phyloP scores from a whole-genome alignment of 2,329 filamentous ascomycete genomes.

The Aschersonia sp. region DNA sequence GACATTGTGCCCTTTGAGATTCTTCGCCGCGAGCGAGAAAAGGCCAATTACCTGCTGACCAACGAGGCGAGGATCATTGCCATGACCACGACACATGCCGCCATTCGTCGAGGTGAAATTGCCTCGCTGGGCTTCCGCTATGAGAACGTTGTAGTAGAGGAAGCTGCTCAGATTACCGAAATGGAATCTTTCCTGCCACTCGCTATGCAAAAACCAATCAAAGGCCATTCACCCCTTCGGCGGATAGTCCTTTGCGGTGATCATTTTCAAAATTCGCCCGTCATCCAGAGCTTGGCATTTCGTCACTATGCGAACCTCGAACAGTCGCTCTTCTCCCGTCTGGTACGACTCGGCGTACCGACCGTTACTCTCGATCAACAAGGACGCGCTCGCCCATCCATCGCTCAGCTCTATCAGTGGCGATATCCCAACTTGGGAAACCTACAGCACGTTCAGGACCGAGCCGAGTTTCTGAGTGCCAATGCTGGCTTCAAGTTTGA shows the following conservation, averaged over 20 bases:
- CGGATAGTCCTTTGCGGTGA: slow-evolving; percentile 88
- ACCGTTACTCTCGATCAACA: slow-evolving; percentile 84
- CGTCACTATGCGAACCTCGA: slow-evolving; percentile 91
- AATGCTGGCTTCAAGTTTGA: slow-evolving; percentile 91
- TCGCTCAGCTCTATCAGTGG: slow-evolving; percentile 88
- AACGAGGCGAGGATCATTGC: slow-evolving; percentile 96
- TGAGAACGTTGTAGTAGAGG: slow-evolving; percentile 96
- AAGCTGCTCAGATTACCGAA: slow-evolving; percentile 95
- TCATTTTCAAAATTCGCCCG: slow-evolving; percentile 90
- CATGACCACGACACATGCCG: slow-evolving; percentile 97
- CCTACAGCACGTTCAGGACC: slow-evolving; percentile 56
- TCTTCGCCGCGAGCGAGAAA: slow-evolving; percentile 73
- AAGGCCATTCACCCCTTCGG: slow-evolving; percentile 63
- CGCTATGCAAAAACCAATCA: slow-evolving; percentile 70
- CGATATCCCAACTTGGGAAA: slow-evolving; percentile 72
- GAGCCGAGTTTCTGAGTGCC: slow-evolving; percentile 59
- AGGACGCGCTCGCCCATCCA: slow-evolving; percentile 74
- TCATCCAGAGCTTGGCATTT: slow-evolving; percentile 90
- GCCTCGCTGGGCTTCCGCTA: slow-evolving; percentile 88
- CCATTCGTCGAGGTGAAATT: slow-evolving; percentile 86
- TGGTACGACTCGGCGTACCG: slow-evolving; percentile 86
- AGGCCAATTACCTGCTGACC: slow-evolving; percentile 87
- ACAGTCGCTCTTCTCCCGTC: slow-evolving; percentile 83
- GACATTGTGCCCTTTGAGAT: slow-evolving; percentile 95
- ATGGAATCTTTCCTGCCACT: slow-evolving; percentile 94